phyloP scores from a whole-genome alignment of 2,329 filamentous ascomycete species.

The Aureobasidium zeae region DNA sequence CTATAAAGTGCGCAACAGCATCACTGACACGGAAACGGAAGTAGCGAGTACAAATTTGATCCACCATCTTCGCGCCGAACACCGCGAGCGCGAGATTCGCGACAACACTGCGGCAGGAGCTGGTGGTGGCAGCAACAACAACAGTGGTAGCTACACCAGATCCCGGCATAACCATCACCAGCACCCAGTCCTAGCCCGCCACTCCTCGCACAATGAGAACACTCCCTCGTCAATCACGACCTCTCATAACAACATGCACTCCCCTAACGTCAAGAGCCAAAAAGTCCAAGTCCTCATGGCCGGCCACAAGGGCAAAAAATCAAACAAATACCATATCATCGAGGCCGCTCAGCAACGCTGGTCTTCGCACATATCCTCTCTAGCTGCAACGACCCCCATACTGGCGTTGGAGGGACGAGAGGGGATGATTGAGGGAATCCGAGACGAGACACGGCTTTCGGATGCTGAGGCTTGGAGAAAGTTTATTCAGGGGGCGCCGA shows the following conservation, averaged over 20 bases:
- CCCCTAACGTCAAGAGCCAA: no score
- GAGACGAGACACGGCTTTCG: constrained; percentile 59
- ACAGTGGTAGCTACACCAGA: constrained; percentile 38
- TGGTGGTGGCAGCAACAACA: no score
- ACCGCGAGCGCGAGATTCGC: constrained; percentile 65
- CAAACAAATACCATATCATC: constrained; percentile 76
- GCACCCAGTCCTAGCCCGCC: constrained; percentile 26
- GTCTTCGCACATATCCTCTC: constrained; percentile 57
- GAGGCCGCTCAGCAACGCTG: constrained; percentile 57
- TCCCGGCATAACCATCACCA: no score
- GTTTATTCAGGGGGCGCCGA: constrained; percentile 67
- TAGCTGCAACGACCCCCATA: constrained; percentile 69
- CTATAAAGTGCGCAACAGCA: constrained; percentile 58
- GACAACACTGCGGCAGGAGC: constrained; percentile 33
- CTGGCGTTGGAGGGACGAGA: constrained; percentile 83
- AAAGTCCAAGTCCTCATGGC: constrained; percentile 80
- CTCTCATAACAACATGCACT: constrained; percentile 55
- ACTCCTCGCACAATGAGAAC: constrained; percentile 33
- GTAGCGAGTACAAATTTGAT: constrained; percentile 63
- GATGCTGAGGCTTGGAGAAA: constrained; percentile 77
- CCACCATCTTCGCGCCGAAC: constrained; percentile 70
- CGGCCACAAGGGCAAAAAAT: constrained; percentile 81
- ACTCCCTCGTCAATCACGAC: constrained; percentile 32
- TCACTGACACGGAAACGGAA: constrained; percentile 54
- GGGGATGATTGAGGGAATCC: constrained; percentile 66